Evolutionary conservation across 1,139 yeast species (phyloP), one percentile per base, ranked within the genome.

Genomic region (Pneumocystis sp.): DNA sequence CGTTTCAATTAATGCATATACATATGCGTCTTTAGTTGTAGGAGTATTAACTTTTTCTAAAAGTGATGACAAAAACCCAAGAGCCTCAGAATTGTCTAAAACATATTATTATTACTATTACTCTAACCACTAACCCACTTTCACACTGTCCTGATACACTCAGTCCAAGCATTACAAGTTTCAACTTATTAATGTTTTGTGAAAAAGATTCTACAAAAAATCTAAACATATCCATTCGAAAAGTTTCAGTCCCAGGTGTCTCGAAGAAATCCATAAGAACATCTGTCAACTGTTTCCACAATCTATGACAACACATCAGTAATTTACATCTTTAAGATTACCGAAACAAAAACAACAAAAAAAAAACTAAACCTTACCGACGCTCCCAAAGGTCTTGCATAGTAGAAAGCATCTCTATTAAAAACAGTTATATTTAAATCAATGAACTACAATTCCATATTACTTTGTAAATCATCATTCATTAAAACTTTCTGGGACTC

Each of bases 341-440:
- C 35, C 21, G 10, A 29, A 64, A 37, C 25, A 45, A 35, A 31
- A 64, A n/a, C 25, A 64, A 17, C 35, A 45, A 61, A 42, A 44
- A 34, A n/a, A 34, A n/a, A 21, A 44, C 12, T 42, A 12, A 35
- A 21, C 7, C 73, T 56, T 67, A 80, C 79, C 89, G 89, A 71
- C 96, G 82, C 74, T 91, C 97, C 77, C 89, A 88, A 69, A 80
- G 80, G 72, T 90, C 96, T 73, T 91, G 97, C 74, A 93, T 82
- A 66, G 86, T 84, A 73, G 85, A 86, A 71, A 87, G 82, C 61
- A 84, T 50, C 25, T 50, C 57, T 50, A 50, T 50, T 25, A 25
- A 10, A 45, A 7, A 45, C 3, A 19, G 21, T 21, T 12, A 25
- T 10, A 50, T 50, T 50, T 50, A 50, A 50, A 45, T 45, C 6